Percentiles rank a stretch among this genome's conserved stretches.
phyloP scores from a whole-genome alignment of 306 rosid genomes.

The Oemleria cerasiformis region DNA sequence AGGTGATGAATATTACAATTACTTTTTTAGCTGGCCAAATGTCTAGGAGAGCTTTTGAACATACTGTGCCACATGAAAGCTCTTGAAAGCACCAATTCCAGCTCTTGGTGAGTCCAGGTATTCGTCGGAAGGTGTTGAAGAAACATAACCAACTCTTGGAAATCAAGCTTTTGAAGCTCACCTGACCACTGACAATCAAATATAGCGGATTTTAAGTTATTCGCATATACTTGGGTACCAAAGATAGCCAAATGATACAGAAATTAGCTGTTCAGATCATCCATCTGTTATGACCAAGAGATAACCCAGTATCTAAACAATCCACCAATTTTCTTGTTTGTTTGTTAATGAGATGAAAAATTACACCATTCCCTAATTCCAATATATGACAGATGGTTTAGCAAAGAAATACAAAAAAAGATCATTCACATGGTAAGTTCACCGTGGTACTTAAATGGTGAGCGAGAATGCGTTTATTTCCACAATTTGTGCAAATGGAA shows the following conservation, averaged over 20 bases:
- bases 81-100: conserved; percentile 95
- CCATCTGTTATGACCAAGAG: not conserved
- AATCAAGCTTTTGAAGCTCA: conserved; percentile 79
- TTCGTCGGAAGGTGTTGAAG: conserved; percentile 97
- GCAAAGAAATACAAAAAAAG: too few species aligned
- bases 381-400: too few species aligned
- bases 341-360: too few species aligned
- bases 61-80: conserved; percentile 99
- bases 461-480: not conserved
- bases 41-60: conserved; percentile 96
- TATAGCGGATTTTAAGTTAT: conserved; percentile 13
- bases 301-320: too few species aligned
- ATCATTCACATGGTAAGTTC: too few species aligned
- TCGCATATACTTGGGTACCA: not conserved
- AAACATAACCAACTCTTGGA: conserved; percentile 96
- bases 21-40: conserved; percentile 62
- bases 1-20: conserved; percentile 20
- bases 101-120: conserved; percentile 89
- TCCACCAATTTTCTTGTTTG: too few species aligned
- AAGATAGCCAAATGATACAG: conserved; percentile 1
- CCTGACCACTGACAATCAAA: conserved; percentile 83
- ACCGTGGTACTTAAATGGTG: not conserved
- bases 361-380: too few species aligned
- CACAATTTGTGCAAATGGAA: not conserved
- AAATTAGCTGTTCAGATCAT: not conserved